A percentile compares a stretch with the other conserved stretches of the same genome.
Conservation (phyloP, 2,329 filamentous ascomycete genomes). For the Meredithiella fracta region DNA sequence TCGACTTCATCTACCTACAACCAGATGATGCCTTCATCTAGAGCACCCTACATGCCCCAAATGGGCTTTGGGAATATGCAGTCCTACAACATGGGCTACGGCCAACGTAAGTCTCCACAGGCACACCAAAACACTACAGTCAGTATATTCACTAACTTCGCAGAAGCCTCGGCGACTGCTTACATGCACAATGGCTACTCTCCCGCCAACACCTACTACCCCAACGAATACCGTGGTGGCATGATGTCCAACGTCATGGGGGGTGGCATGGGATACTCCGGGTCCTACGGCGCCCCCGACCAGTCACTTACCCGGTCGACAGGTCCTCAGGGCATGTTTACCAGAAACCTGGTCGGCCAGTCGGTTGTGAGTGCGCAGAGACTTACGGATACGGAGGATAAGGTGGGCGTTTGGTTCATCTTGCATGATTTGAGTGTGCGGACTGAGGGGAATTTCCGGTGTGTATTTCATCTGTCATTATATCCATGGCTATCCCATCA, state of each 20-base stretch:
- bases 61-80: constrained; percentile 16
- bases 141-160: too few species aligned
- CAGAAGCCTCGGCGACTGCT: constrained; percentile 3
- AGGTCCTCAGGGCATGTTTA: constrained; percentile 71
- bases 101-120: constrained; percentile 20
- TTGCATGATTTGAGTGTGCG: constrained; percentile 88
- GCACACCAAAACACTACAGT: too few species aligned
- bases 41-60: constrained; percentile 20
- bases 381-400: constrained; percentile 60
- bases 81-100: constrained; percentile 18
- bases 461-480: too few species aligned
- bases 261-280: constrained; percentile 6
- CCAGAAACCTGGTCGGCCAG: constrained; percentile 84
- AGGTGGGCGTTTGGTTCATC: constrained; percentile 90
- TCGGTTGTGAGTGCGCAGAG: constrained; percentile 76
- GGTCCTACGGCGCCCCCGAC: constrained; percentile 19
- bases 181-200: constrained; percentile 21
- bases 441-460: constrained; percentile 84
- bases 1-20: constrained; percentile 20
- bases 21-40: constrained; percentile 24
- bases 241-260: constrained; percentile 11
- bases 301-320: constrained; percentile 22
- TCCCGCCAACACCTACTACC: constrained; percentile 18
- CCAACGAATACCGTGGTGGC: constrained; percentile 14
- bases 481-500: too few species aligned